phyloP scores from a whole-genome alignment of 208 protist species.

The Acanthamoeba royreba region DNA sequence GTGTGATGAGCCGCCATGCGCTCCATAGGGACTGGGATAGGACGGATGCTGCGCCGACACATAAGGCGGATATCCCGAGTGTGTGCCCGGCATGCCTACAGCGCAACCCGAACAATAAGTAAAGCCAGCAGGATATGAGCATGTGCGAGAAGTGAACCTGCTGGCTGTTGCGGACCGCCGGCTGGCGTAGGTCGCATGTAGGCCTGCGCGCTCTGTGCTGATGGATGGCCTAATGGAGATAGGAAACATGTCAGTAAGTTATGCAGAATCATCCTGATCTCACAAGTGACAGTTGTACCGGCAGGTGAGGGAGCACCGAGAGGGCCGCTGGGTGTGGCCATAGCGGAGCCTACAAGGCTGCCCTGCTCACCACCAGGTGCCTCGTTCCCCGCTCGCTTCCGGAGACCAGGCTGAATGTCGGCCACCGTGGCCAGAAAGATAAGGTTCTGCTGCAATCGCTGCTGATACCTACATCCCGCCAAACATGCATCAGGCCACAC shows the following conservation, averaged over 20 bases:
- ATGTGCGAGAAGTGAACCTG: not conserved
- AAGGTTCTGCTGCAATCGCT: constrained; percentile 23
- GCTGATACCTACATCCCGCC: not conserved
- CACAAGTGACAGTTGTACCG: not conserved
- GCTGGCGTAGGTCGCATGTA: not conserved
- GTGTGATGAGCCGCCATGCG: no score
- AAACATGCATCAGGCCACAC: not conserved
- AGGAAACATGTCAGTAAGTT: not conserved
- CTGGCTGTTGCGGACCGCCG: not conserved
- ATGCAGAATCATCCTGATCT: not conserved
- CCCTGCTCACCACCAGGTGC: not conserved
- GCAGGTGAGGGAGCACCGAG: not conserved
- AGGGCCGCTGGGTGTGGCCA: no score
- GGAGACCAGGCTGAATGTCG: not conserved
- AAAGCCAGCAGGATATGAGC: not conserved
- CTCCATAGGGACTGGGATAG: no score
- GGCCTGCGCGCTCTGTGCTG: not conserved
- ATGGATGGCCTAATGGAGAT: no score
- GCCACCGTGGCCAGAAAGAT: constrained; percentile 27
- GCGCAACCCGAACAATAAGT: not conserved
- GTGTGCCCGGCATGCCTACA: no score
- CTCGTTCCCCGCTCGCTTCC: not conserved
- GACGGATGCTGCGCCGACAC: no score
- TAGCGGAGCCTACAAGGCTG: not conserved
- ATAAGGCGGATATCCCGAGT: no score